Evolutionary conservation across 768 basidiomycete species (phyloP), one percentile per base, ranked within the genome.

Genomic region (Agaricus blazei): DNA sequence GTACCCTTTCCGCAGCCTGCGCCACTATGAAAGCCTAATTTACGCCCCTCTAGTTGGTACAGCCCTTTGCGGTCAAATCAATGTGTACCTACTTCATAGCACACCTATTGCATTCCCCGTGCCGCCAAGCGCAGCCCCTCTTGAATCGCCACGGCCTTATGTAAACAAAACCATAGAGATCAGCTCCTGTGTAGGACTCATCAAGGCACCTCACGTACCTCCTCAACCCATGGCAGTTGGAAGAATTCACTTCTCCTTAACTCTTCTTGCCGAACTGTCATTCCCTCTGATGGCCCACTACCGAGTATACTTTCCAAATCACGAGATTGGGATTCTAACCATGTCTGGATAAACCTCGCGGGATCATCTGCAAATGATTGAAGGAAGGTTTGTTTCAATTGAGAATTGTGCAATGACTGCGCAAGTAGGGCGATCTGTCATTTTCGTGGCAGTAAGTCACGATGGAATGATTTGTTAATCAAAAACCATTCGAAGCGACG

Each of bases 231-330:
- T 3, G 93, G 90, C 65, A 96, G 69, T 58, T 80, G 77, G 79
- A 97, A 98, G 71, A 93, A 89, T 67, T 97, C 93, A 64, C 90
- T 93, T 50, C 92, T 73, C 58, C 86, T 80, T 52, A 97, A 71
- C 66, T 97, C 93, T 61, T 96, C 93, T 55, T 90, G 90, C n/a
- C 90, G 73, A 9, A 95, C 80, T 2, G 84, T 84, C 65, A 82
- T 77, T 27, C 88, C 88, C 60, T 90, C 88, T 38, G 83, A 85
- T 2, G 88, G 83, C 1, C 92, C 93, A 65, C 88, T 91, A 29
- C 92, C 93, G n/a, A 97, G 76, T 55, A 95, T 78, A 55, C 82
- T 88, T 71, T 95, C 92, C 43, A 98, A 69, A 70, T 98, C 95
- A 12, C 92, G 80, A 46, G 93, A 90, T 67, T 98, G 95, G 2